Evolutionary conservation across 169 alveolate species (phyloP).

Genomic region (Amoebophrya sp.): DNA sequence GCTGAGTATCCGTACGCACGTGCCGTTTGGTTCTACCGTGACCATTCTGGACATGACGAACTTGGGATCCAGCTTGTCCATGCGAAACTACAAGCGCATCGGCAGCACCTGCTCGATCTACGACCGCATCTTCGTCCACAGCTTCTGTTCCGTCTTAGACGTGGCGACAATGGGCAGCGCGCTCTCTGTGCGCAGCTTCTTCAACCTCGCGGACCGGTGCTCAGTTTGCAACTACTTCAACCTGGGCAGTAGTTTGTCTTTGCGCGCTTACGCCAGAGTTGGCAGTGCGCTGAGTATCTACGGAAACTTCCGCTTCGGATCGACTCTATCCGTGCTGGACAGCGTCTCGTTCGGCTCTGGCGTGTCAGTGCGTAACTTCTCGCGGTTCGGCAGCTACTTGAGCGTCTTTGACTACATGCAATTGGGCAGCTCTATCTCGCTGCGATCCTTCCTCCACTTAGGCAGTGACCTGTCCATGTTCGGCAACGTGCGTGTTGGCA

Average conservation of each 20-base stretch:
- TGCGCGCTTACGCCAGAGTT: neutral
- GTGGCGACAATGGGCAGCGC: neutral
- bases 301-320: neutral
- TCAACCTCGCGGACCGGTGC: neutral
- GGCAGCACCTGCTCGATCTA: neutral
- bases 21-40: neutral
- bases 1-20: neutral
- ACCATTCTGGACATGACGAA: neutral
- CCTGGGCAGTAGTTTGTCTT: constrained; percentile 16
- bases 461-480: neutral
- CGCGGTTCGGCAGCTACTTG: neutral
- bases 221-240: neutral
- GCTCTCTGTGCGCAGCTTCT: neutral
- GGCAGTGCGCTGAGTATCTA: neutral
- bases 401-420: neutral
- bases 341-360: neutral
- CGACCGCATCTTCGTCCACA: neutral
- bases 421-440: neutral
- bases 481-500: neutral
- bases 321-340: constrained; percentile 27
- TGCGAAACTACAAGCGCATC: neutral
- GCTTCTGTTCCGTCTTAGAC: neutral
- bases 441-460: neutral
- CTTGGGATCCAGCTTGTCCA: constrained; percentile 5
- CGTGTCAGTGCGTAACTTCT: neutral